A percentile compares a stretch with the other conserved stretches of the same genome.
Conservation (phyloP, 129 eudicot genomes). For the Glebionis coronaria region DNA sequence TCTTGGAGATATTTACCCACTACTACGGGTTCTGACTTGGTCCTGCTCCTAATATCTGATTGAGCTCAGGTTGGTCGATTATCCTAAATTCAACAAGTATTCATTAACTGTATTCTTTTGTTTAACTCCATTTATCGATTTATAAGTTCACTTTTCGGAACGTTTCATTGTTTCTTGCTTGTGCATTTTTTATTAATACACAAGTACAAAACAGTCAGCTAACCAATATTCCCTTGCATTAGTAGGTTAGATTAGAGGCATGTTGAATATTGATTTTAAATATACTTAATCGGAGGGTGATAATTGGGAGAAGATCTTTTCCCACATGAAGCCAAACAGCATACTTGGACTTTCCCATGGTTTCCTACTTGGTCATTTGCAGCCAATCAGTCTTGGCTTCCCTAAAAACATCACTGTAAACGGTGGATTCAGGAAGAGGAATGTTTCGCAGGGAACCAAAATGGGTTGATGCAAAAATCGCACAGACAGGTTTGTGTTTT, state of each 20-base stretch:
- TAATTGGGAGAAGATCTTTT: slow-evolving; percentile 80
- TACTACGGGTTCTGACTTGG: slow-evolving; percentile 75
- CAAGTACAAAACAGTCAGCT: neutral
- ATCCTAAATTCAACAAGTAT: neutral
- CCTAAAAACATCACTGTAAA: slow-evolving; percentile 89
- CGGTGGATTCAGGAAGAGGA: too few species aligned
- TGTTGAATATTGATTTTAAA: neutral
- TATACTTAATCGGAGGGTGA: slow-evolving; percentile 48
- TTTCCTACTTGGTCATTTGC: slow-evolving; percentile 91
- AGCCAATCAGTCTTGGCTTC: slow-evolving; percentile 76
- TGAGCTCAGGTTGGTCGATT: slow-evolving; percentile 73
- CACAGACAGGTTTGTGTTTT: too few species aligned
- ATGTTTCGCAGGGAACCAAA: too few species aligned
- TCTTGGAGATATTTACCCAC: slow-evolving; percentile 86
- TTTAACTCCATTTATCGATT: too few species aligned
- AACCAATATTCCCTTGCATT: neutral
- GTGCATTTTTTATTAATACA: too few species aligned
- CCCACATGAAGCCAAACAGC: slow-evolving; percentile 96
- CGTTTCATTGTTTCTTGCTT: too few species aligned
- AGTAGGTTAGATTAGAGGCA: neutral
- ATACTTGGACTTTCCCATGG: slow-evolving; percentile 98
- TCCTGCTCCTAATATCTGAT: slow-evolving; percentile 88
- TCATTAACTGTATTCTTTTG: neutral
- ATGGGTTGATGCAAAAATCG: too few species aligned
- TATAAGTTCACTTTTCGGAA: too few species aligned